phyloP scores from a whole-genome alignment of 1,284 basidiomycete genomes.

The Leucoagaricus sp. region DNA sequence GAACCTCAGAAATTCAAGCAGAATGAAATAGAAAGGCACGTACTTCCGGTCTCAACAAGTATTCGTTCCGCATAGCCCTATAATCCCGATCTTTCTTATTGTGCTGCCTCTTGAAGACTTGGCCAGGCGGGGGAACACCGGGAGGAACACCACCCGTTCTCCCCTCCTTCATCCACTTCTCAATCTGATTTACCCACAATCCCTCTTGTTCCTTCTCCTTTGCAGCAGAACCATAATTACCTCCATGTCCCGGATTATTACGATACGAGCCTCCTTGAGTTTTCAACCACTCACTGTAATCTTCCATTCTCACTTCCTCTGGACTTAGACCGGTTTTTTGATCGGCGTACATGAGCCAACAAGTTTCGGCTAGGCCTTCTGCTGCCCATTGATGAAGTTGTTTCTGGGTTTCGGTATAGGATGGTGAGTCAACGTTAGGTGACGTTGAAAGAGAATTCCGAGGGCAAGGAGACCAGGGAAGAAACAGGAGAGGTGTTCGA shows the following conservation, averaged over 20 bases:
- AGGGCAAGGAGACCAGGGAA: slow-evolving; percentile 72
- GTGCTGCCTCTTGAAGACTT: slow-evolving; percentile 25
- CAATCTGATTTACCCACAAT: slow-evolving; percentile 51
- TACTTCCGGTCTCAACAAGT: slow-evolving; percentile 65
- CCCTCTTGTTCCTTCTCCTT: slow-evolving; percentile 26
- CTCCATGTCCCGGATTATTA: slow-evolving; percentile 10
- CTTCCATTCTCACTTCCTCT: slow-evolving; percentile 50
- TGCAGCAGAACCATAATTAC: neutral
- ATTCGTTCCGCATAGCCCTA: slow-evolving; percentile 35
- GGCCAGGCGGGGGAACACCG: slow-evolving; percentile 36
- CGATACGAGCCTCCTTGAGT: neutral
- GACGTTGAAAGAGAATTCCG: slow-evolving; percentile 51
- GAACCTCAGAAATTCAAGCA: slow-evolving; percentile 1
- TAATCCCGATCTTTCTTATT: slow-evolving; percentile 45
- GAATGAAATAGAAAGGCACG: slow-evolving; percentile 17
- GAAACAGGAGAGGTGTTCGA: slow-evolving; percentile 80
- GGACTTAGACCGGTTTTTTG: slow-evolving; percentile 62
- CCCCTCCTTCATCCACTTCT: slow-evolving; percentile 50
- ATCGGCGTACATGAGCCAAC: slow-evolving; percentile 68
- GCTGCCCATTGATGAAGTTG: slow-evolving; percentile 47
- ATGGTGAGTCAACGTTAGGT: slow-evolving; percentile 3
- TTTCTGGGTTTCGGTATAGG: slow-evolving; percentile 8
- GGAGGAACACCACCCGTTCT: slow-evolving; percentile 48
- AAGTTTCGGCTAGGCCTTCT: slow-evolving; percentile 64
- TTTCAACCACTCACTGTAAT: slow-evolving; percentile 12